These are phyloP conservation scores for Sporothrix protearum DNA, from an alignment of 2,329 filamentous ascomycete species.

Conservation along the genomic window DNA sequence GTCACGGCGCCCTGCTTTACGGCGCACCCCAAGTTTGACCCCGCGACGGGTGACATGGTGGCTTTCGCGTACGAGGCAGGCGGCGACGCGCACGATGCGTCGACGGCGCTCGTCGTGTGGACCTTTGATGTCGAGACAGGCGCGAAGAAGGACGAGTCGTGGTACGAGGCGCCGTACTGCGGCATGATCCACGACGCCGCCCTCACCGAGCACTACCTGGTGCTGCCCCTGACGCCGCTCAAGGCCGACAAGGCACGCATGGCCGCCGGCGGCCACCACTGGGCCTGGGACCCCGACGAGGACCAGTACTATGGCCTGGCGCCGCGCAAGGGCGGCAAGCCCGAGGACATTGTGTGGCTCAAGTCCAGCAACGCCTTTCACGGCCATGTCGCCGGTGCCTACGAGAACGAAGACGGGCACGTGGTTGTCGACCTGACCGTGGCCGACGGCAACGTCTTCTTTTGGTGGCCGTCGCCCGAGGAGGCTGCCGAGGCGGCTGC, in stretches of 20 bases:
- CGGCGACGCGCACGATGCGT: slow-evolving; percentile 42
- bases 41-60: slow-evolving; percentile 50
- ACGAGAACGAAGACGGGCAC: slow-evolving; percentile 45
- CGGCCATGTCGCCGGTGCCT: slow-evolving; percentile 47
- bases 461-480: slow-evolving; percentile 42
- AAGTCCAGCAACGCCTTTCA: slow-evolving; percentile 49
- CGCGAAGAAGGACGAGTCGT: slow-evolving; percentile 45
- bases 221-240: slow-evolving; percentile 47
- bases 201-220: slow-evolving; percentile 46
- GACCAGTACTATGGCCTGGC: slow-evolving; percentile 55
- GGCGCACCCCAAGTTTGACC: slow-evolving; percentile 52
- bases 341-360: slow-evolving; percentile 53
- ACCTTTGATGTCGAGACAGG: slow-evolving; percentile 43
- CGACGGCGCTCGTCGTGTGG: slow-evolving; percentile 45
- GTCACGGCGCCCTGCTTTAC: slow-evolving; percentile 47
- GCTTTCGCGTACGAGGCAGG: slow-evolving; percentile 51
- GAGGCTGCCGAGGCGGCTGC: slow-evolving; percentile 27
- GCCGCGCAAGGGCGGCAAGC: slow-evolving; percentile 47
- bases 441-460: slow-evolving; percentile 45
- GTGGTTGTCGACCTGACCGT: slow-evolving; percentile 45
- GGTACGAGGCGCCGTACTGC: slow-evolving; percentile 49
- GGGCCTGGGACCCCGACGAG: slow-evolving; percentile 51
- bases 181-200: slow-evolving; percentile 54
- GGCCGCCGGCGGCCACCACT: slow-evolving; percentile 48
- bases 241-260: slow-evolving; percentile 45